Evolutionary conservation across 169 alveolate genomes (phyloP).

Genomic region (Plasmodium adleri): DNA sequence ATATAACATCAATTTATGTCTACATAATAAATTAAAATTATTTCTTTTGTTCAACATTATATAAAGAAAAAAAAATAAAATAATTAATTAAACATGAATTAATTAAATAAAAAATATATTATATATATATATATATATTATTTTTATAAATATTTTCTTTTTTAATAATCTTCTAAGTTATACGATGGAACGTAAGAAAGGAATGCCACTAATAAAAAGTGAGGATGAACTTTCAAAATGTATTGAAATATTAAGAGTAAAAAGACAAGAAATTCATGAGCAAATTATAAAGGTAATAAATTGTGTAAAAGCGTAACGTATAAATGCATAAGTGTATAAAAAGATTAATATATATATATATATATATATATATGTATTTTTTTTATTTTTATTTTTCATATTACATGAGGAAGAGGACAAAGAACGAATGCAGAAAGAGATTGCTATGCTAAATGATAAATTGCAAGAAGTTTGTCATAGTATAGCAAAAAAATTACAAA

Average conservation of each 20-base stretch:
- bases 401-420: slow-evolving; percentile 89
- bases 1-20: no score
- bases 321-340: background rate
- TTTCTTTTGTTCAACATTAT: no score
- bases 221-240: slow-evolving; percentile 89
- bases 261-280: slow-evolving; percentile 87
- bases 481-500: slow-evolving; percentile 85
- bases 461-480: slow-evolving; percentile 86
- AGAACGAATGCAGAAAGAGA: slow-evolving; percentile 85
- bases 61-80: no score
- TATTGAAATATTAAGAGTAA: slow-evolving; percentile 89
- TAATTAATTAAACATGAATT: no score
- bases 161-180: background rate
- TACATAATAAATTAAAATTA: no score
- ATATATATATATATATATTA: background rate
- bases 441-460: slow-evolving; percentile 84
- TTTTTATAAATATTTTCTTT: background rate
- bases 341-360: no score
- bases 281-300: slow-evolving; percentile 78
- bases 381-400: slow-evolving; percentile 33
- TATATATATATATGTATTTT: background rate
- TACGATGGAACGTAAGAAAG: slow-evolving; percentile 49
- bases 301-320: background rate
- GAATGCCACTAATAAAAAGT: slow-evolving; percentile 62
- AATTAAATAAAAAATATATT: background rate